phyloP scores from a whole-genome alignment of 2,329 filamentous ascomycete species.

The Fusarium palustre region DNA sequence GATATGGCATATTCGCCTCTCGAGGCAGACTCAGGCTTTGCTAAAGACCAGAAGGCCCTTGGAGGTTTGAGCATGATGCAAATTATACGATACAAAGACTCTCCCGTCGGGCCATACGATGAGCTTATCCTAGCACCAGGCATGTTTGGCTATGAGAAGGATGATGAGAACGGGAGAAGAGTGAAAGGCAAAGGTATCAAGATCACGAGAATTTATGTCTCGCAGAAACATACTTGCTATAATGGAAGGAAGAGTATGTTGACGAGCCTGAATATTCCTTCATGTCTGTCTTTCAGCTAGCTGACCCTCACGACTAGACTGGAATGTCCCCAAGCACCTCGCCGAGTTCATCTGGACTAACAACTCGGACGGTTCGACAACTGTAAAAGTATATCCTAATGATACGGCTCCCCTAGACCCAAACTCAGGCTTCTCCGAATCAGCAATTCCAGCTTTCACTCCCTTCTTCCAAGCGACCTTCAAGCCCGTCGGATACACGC shows the following conservation, averaged over 20 bases:
- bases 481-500: constrained; percentile 56
- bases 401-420: constrained; percentile 49
- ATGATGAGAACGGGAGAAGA: constrained; percentile 50
- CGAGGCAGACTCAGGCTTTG: constrained; percentile 57
- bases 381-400: constrained; percentile 60
- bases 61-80: constrained; percentile 63
- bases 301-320: constrained; percentile 53
- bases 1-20: constrained; percentile 60
- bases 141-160: constrained; percentile 56
- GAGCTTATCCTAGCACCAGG: constrained; percentile 64
- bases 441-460: constrained; percentile 45
- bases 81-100: constrained; percentile 63
- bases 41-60: constrained; percentile 51
- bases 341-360: constrained; percentile 62
- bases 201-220: constrained; percentile 67
- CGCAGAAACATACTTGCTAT: constrained; percentile 63
- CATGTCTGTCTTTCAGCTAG: neutral
- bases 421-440: constrained; percentile 47
- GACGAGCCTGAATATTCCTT: constrained; percentile 25
- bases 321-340: constrained; percentile 68
- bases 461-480: constrained; percentile 62
- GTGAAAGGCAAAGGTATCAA: constrained; percentile 52
- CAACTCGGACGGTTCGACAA: constrained; percentile 51
- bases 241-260: constrained; percentile 63
- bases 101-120: constrained; percentile 66